Evolutionary conservation across 805 yeast species (phyloP).

Genomic region (Candida sonorensis): DNA sequence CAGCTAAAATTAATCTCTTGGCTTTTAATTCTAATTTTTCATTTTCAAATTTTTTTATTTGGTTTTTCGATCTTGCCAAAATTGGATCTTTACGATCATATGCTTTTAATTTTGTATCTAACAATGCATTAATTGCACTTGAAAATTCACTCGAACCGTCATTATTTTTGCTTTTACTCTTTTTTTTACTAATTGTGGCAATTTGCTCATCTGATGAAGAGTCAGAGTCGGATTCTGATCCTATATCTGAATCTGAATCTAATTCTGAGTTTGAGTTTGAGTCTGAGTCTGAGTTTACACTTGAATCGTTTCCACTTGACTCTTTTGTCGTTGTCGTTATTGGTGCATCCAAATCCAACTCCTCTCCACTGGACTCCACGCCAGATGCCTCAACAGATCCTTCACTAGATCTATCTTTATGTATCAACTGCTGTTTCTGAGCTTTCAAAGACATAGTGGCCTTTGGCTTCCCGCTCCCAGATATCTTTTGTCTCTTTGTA

Average conservation of each 20-base stretch:
- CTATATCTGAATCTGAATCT: neutral
- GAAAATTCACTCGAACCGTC: slow-evolving; percentile 79
- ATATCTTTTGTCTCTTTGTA: slow-evolving; percentile 1
- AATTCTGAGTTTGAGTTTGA: neutral
- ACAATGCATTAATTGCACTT: slow-evolving; percentile 73
- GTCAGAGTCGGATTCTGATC: slow-evolving; percentile 13
- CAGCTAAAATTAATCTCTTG: slow-evolving; percentile 57
- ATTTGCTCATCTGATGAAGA: too few relatives aligned
- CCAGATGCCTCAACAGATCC: slow-evolving; percentile 17
- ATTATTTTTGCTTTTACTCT: slow-evolving; percentile 51
- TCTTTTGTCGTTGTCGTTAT: too few relatives aligned
- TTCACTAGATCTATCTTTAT: slow-evolving; percentile 1
- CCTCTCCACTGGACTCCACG: slow-evolving; percentile 14
- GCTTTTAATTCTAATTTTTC: slow-evolving; percentile 84
- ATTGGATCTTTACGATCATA: slow-evolving; percentile 88
- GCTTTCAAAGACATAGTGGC: neutral
- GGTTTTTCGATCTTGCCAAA: slow-evolving; percentile 72
- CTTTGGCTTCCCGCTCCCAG: neutral
- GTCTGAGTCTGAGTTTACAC: slow-evolving; percentile 10
- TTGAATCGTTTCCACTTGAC: slow-evolving; percentile 3
- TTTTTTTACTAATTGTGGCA: slow-evolving; percentile 19
- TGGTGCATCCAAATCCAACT: slow-evolving; percentile 11
- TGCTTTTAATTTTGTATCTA: slow-evolving; percentile 82
- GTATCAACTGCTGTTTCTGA: too few relatives aligned
- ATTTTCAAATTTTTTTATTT: slow-evolving; percentile 64